A percentile compares a stretch with the other conserved stretches of the same genome.
Evolutionary conservation across 2,329 filamentous ascomycete genomes (phyloP).

Genomic region (Colletotrichum nymphaeae): DNA sequence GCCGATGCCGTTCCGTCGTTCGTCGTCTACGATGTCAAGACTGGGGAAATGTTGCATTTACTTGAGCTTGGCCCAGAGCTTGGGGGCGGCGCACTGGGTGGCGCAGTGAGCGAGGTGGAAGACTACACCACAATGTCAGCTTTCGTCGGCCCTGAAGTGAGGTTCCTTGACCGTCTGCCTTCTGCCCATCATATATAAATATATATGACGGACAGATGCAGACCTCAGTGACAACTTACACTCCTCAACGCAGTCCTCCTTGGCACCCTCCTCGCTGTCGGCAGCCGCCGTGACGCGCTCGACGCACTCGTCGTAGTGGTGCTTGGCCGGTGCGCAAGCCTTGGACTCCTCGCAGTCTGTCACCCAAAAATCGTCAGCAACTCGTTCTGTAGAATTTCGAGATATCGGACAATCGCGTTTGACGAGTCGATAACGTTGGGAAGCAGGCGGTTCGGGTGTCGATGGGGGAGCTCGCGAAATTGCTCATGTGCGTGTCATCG

Average conservation of each 20-base stretch:
- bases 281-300: slow-evolving; percentile 82
- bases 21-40: neutral
- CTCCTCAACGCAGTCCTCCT: slow-evolving; percentile 99
- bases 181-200: too few species aligned
- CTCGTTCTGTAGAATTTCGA: neutral
- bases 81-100: slow-evolving; percentile 90
- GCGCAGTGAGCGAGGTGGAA: slow-evolving; percentile 99
- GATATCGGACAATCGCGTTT: neutral
- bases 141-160: neutral
- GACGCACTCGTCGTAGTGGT: slow-evolving; percentile 98
- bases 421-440: neutral
- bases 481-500: slow-evolving; percentile 29
- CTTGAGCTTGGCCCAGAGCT: slow-evolving; percentile 93
- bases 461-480: neutral
- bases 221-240: slow-evolving; percentile 72
- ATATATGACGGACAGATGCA: neutral
- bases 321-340: slow-evolving; percentile 88
- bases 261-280: slow-evolving; percentile 77
- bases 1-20: slow-evolving; percentile 7
- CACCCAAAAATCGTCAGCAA: slow-evolving; percentile 37
- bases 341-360: slow-evolving; percentile 90
- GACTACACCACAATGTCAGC: slow-evolving; percentile 66
- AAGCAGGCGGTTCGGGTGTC: neutral
- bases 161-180: neutral
- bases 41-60: slow-evolving; percentile 61